Base-by-base conservation (phyloP, 2,329 filamentous ascomycete species). In the Fusarium stilboides region DNA sequence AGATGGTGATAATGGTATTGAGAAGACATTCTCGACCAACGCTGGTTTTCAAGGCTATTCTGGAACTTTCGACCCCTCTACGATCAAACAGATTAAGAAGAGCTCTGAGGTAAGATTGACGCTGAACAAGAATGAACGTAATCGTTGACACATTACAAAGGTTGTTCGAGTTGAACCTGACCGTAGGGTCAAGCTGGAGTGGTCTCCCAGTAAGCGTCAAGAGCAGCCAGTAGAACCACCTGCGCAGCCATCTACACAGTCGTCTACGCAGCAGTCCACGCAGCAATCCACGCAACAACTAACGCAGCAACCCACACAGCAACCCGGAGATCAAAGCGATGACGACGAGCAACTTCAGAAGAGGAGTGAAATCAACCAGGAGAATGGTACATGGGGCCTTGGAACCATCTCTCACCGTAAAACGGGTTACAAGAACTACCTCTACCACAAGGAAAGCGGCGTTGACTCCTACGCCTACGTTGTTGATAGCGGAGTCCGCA, bases 401-500 rank as follows among this genome's bases (percentile, higher is more conserved):
- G 76, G 68, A 42, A 59, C 77, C 17, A 71, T 80, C 52, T 80
- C 77, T 8, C 76, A 76, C 65, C 74, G 75, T 45, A 54, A 56
- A 26, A 65, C 68, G 13, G 77, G 75, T 33, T 69, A 52, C 34
- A 68, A 49, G 12, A 73, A 68, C 52, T 89, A 88, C 74, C 73
- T 83, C 44, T 88, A 86, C 67, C 85, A 88, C 75, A 77, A 78
- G 58, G 78, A 78, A 14, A 83, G 83, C 24, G 74, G 74, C 3
- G 31, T 56, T 52, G 83, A 83, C 33, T 86, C 87, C 67, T 89
- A 86, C 24, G 85, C 84, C 47, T 91, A 87, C 76, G 77, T 91
- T n/a, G 84, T 91, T 42, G 89, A 91, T 77, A 90, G 88, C 8
- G 89, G 89, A 71, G 86, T 91, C 70, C 79, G 80, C 40, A 78